Conservation (phyloP, 805 yeast species). For the Kazachstania psychrophila region DNA sequence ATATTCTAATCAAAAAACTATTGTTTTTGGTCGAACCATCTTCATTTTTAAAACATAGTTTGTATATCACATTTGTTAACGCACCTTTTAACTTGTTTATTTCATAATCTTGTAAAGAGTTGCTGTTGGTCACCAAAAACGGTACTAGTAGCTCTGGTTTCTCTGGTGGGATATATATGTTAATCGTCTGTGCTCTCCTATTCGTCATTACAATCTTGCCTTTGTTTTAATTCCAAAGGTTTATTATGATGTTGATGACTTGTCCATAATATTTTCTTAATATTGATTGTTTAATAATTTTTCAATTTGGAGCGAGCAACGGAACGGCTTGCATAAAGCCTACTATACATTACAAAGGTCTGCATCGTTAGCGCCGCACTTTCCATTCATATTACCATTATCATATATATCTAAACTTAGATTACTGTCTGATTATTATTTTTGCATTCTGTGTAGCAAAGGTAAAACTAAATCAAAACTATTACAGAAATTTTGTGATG, state of each 20-base stretch:
- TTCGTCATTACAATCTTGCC: slow-evolving; percentile 1
- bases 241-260: too few species aligned
- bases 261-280: background rate
- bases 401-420: too few species aligned
- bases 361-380: too few species aligned
- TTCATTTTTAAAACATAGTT: slow-evolving; percentile 35
- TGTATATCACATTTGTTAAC: slow-evolving; percentile 78
- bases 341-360: too few species aligned
- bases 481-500: too few species aligned
- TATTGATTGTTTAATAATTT: too few species aligned
- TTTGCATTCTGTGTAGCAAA: too few species aligned
- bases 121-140: slow-evolving; percentile 2
- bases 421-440: too few species aligned
- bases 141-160: slow-evolving; percentile 8
- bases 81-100: slow-evolving; percentile 72
- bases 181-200: background rate
- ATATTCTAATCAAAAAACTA: slow-evolving; percentile 55
- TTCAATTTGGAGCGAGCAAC: too few species aligned
- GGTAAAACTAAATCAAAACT: too few species aligned
- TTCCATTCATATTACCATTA: too few species aligned
- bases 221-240: background rate
- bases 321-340: too few species aligned
- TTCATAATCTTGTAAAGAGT: background rate
- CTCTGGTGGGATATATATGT: slow-evolving; percentile 6
- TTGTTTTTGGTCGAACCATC: background rate